Evolutionary conservation across 495 filamentous ascomycete species (phyloP), one percentile per base, ranked within the genome.

Genomic region (Xanthoparmelia taractica): DNA sequence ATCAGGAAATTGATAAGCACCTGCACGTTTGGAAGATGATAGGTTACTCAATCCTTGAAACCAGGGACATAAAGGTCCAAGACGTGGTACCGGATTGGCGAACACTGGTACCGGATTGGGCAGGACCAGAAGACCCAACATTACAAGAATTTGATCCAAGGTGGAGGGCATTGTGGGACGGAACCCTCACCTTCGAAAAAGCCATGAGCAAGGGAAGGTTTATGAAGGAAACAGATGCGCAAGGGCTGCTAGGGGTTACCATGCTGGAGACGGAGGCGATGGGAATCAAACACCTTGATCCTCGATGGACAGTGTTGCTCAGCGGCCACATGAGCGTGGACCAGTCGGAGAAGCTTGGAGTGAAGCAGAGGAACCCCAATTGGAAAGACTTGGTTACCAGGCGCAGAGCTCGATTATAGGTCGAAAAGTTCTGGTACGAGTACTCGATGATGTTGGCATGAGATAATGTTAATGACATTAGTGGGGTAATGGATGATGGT

Each of bases 41-140:
- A 5, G 65, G 65, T 8, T 67, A 62, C 33, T 62, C 60, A 0
- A 63, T 67, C 23, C 36, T 13, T 6, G 65, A 67, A 38, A 58
- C 65, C 0, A 29, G 25, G 8, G 8, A 43, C 27, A 63, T 43
- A 6, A 52, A 27, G 31, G 45, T 67, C 23, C 56, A 48, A 47
- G 57, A 60, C n/a, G 20, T 67, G 7, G 29, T 54, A 12, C 47
- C 61, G 0, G 45, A 41, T 10, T 66, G 31, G 10, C 38, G 18
- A 7, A 27, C 12, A 5, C 20, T 37, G 23, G 33, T 37, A 25
- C 20, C 20, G 25, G 25, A 29, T 12, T 6, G 1, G n/a, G 10
- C 18, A n/a, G 59, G 17, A 3, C 17, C 40, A 8, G 23, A 48
- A 1, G 61, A 58, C 12, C 40, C 8, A 0, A 56, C 56, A 0